Evolutionary conservation across 1,284 basidiomycete species (phyloP), one percentile per base, ranked within the genome.

Genomic region (Moniliella sp.): DNA sequence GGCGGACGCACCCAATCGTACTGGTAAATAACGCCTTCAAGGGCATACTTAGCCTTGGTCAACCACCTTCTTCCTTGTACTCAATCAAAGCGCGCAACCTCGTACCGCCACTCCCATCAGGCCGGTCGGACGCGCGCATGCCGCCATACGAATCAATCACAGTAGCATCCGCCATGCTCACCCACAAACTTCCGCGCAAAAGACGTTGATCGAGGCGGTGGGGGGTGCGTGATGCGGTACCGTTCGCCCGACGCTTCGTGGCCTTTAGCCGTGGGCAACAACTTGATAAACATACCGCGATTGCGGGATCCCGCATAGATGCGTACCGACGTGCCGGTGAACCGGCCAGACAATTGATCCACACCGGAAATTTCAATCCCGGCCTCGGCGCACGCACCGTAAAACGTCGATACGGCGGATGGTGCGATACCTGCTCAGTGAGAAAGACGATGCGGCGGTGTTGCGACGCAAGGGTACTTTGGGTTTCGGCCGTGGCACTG

Each of bases 41-140:
- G 48, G 18, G 75, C 64, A 67, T 78, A 91, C 38, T 77, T 75
- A 2, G 84, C 74, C 45, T 69, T 74, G 29, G 82, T 78, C 28
- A 93, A 66, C 86, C 86, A 93, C 5, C 78, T 78, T 93, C 82
- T 51, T 93, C 84, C 63, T 82, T 82, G 65, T 86, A 93, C 47
- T 84, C 80, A 35, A 88, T 70, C 38, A 93, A 69, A 5, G 79
- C 68, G 36, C 83, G 69, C 46, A 80, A 71, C 46, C 68, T 69
- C 33, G 55, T 59, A 28, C 68, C 65, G 4, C 3, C 11, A 13
- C 16, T 21, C 5, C 29, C 29, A 13, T 18, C 17, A 8, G 29
- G 18, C n/a, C n/a, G n/a, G n/a, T n/a, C n/a, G n/a, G n/a, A n/a
- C n/a, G 68, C 11, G 15, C 67, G 65, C 35, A 68, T 66, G 2